A percentile compares a stretch with the other conserved stretches of the same genome.
These are phyloP conservation scores for Psilocybe tampanensis DNA, from an alignment of 768 basidiomycete species.

Conservation along the genomic window DNA sequence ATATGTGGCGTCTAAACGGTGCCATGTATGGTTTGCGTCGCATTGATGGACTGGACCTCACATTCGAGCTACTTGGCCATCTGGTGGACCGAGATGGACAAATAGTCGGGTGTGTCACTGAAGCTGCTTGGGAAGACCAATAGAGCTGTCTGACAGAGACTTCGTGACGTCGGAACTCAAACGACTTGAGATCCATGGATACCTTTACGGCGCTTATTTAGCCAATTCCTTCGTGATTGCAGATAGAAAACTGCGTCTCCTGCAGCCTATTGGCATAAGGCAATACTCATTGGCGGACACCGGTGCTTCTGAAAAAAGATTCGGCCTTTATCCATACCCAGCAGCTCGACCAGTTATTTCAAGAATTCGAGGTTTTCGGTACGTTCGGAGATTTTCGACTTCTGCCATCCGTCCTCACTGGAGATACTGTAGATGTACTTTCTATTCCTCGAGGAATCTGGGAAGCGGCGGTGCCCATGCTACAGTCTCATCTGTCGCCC, in stretches of 20 bases:
- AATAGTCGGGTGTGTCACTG: conserved; percentile 37
- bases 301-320: conserved; percentile 19
- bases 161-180: conserved; percentile 34
- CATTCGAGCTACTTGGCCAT: conserved; percentile 37
- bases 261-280: conserved; percentile 23
- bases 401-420: not conserved
- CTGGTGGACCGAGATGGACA: conserved; percentile 30
- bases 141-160: conserved; percentile 28
- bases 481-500: too few relatives aligned
- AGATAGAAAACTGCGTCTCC: conserved; percentile 37
- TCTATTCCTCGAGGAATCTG: not conserved
- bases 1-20: conserved; percentile 25
- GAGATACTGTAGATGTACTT: not conserved
- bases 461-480: too few relatives aligned
- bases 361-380: conserved; percentile 19
- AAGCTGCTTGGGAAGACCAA: conserved; percentile 34
- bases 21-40: conserved; percentile 33
- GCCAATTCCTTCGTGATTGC: conserved; percentile 32
- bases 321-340: conserved; percentile 30
- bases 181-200: conserved; percentile 27
- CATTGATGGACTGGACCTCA: conserved; percentile 35
- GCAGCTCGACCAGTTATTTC: conserved; percentile 27
- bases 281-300: conserved; percentile 18
- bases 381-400: conserved; percentile 10
- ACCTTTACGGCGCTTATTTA: conserved; percentile 24